A percentile compares a stretch with the other conserved stretches of the same genome.
phyloP scores from a whole-genome alignment of 768 basidiomycete genomes.

The Amanita rimosa region DNA sequence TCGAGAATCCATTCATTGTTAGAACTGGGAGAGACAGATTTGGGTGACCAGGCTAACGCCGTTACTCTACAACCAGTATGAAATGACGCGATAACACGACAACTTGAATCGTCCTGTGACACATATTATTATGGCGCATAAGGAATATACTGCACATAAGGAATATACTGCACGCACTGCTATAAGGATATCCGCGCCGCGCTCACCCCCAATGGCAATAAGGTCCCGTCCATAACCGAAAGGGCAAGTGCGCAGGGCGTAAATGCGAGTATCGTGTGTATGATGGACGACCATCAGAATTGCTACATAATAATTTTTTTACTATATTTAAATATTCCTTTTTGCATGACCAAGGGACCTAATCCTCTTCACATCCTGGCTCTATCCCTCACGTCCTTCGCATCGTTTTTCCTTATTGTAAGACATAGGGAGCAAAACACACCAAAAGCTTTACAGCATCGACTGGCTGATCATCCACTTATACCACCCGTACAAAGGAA shows the following conservation, averaged over 20 bases:
- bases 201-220: constrained; percentile 62
- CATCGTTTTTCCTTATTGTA: constrained; percentile 42
- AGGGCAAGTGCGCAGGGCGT: constrained; percentile 51
- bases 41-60: constrained; percentile 70
- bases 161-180: constrained; percentile 33
- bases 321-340: background rate
- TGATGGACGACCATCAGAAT: constrained; percentile 45
- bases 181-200: constrained; percentile 51
- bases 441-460: constrained; percentile 50
- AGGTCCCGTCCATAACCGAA: constrained; percentile 57
- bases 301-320: background rate
- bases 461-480: constrained; percentile 55
- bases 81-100: constrained; percentile 53
- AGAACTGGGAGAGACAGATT: constrained; percentile 51
- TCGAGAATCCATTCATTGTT: constrained; percentile 63
- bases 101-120: constrained; percentile 29
- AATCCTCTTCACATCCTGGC: constrained; percentile 55
- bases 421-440: constrained; percentile 43
- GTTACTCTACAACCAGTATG: constrained; percentile 62
- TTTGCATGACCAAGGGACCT: constrained; percentile 25
- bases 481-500: constrained; percentile 41
- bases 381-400: constrained; percentile 44
- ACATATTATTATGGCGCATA: constrained; percentile 4
- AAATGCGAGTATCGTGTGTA: constrained; percentile 48
- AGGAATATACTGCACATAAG: no score